These are phyloP conservation scores for Mycocentrospora acerina DNA, from an alignment of 2,329 filamentous ascomycete species.

Conservation along the genomic window DNA sequence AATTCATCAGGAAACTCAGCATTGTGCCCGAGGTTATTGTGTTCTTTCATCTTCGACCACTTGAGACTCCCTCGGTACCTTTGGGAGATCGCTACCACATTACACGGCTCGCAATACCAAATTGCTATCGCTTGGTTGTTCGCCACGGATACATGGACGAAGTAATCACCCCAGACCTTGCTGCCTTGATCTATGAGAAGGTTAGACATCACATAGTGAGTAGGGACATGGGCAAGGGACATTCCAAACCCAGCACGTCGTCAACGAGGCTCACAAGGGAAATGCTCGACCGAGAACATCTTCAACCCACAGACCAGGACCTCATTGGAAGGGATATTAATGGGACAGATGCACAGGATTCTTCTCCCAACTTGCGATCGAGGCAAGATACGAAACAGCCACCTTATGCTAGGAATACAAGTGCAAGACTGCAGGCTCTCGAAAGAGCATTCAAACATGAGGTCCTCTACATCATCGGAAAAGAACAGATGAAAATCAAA, in stretches of 20 bases:
- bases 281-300: not conserved
- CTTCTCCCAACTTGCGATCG: not conserved
- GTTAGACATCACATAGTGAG: conserved; percentile 48
- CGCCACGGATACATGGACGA: conserved; percentile 74
- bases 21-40: conserved; percentile 68
- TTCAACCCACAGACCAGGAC: conserved; percentile 3
- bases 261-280: conserved; percentile 1
- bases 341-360: conserved; percentile 7
- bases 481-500: conserved; percentile 48
- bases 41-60: conserved; percentile 71
- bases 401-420: conserved; percentile 16
- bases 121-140: conserved; percentile 68
- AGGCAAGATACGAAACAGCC: conserved; percentile 12
- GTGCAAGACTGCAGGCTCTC: conserved; percentile 36
- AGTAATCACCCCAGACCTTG: conserved; percentile 66
- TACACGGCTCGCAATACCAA: conserved; percentile 52
- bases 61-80: conserved; percentile 54
- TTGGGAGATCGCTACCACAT: conserved; percentile 53
- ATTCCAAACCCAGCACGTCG: conserved; percentile 2
- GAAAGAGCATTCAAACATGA: conserved; percentile 50
- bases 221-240: conserved; percentile 27
- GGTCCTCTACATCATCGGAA: conserved; percentile 59
- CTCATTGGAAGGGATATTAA: conserved; percentile 2
- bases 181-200: conserved; percentile 56
- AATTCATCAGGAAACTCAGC: conserved; percentile 72